These are phyloP conservation scores for Xanthoconium purpureum DNA, from an alignment of 768 basidiomycete genomes.

Conservation along the genomic window DNA sequence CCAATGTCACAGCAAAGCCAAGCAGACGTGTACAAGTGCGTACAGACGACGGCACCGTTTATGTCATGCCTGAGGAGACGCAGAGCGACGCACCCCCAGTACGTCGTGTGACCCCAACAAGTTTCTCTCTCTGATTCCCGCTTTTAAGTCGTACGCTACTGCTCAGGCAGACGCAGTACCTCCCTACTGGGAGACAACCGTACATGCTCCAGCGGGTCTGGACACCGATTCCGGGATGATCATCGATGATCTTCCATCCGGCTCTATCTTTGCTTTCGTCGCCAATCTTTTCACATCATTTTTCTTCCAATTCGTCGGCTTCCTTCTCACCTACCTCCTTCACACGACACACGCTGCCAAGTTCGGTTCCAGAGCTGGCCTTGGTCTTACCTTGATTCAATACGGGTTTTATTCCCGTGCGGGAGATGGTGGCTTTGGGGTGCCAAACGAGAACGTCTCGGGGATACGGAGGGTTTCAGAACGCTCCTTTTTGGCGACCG, in stretches of 20 bases:
- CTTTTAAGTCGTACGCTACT: constrained; percentile 69
- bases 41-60: constrained; percentile 52
- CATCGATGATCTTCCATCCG: constrained; percentile 88
- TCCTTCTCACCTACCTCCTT: constrained; percentile 88
- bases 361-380: constrained; percentile 88
- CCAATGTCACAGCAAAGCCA: constrained; percentile 92
- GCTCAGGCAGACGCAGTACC: constrained; percentile 91
- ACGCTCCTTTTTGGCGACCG: constrained; percentile 24
- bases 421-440: constrained; percentile 30
- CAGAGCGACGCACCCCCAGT: constrained; percentile 88
- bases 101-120: constrained; percentile 28
- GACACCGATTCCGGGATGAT: constrained; percentile 64
- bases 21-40: constrained; percentile 40
- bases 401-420: constrained; percentile 75
- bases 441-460: constrained; percentile 14
- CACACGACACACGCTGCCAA: constrained; percentile 91
- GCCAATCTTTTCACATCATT: constrained; percentile 82
- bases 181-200: constrained; percentile 95
- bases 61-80: constrained; percentile 73
- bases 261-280: constrained; percentile 69
- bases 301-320: constrained; percentile 97
- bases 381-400: constrained; percentile 95
- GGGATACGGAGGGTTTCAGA: constrained; percentile 13
- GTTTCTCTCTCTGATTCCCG: not conserved
- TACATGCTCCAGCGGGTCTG: constrained; percentile 68